phyloP scores from a whole-genome alignment of 306 rosid species.

The Trifolium subterraneum region DNA sequence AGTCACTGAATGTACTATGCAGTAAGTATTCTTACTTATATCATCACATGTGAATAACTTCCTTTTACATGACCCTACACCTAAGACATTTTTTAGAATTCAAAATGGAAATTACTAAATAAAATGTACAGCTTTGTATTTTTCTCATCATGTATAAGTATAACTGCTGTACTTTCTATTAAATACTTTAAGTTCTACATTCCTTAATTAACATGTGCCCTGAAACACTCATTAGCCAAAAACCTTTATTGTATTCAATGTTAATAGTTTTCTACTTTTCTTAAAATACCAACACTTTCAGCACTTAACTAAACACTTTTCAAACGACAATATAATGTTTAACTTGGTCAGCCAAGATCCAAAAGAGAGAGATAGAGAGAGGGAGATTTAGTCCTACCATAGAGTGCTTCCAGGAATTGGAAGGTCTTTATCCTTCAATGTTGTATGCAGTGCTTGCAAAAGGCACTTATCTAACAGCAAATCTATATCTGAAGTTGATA shows the following conservation, averaged over 20 bases:
- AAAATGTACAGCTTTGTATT: not conserved
- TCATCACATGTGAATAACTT: conserved; percentile 6
- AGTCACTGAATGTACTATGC: not conserved
- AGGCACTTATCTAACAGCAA: conserved; percentile 85
- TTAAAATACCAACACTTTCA: conserved; percentile 17
- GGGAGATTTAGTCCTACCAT: conserved; percentile 55
- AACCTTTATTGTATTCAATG: not conserved
- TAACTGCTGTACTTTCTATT: not conserved
- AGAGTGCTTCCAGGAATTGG: conserved; percentile 97
- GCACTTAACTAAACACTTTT: conserved; percentile 5
- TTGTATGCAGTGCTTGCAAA: conserved; percentile 87
- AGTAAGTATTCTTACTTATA: not conserved
- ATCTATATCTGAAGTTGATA: conserved; percentile 78
- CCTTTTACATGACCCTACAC: not conserved
- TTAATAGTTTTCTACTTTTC: conserved; percentile 11
- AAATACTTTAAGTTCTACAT: not conserved
- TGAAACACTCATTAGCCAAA: not conserved
- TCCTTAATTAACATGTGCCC: not conserved
- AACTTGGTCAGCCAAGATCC: conserved; percentile 13
- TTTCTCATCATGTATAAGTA: not conserved
- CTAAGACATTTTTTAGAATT: not conserved
- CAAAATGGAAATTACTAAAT: not conserved
- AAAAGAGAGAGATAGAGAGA: not conserved
- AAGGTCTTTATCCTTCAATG: conserved; percentile 85
- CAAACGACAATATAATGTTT: conserved; percentile 3